Percentiles rank a stretch among this genome's conserved stretches.
Conservation (phyloP, 108 stramenopile genomes). For the Epithemia pelagica region DNA sequence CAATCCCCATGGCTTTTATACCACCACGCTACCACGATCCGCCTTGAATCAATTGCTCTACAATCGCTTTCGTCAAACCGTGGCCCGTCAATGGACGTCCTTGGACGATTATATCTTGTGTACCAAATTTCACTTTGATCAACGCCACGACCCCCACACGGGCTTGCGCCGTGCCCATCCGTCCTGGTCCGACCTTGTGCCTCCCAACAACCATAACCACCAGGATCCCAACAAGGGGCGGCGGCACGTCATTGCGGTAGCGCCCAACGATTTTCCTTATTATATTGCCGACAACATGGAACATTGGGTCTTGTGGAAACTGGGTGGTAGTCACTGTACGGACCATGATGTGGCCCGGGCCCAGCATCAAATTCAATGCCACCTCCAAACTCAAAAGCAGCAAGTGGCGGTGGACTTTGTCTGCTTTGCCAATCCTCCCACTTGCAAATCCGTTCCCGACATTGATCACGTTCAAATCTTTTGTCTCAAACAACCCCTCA, state of each 20-base stretch:
- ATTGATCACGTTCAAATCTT: conserved; percentile 54
- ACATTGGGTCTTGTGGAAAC: conserved; percentile 65
- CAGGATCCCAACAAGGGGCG: too few species aligned
- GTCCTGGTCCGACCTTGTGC: not conserved
- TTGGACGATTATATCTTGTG: not conserved
- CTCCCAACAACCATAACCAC: not conserved
- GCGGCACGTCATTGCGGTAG: too few species aligned
- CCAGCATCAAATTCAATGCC: not conserved
- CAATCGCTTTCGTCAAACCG: too few species aligned
- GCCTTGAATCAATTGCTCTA: too few species aligned
- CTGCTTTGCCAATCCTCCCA: conserved; percentile 49
- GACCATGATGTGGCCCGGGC: conserved; percentile 15
- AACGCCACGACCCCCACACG: not conserved
- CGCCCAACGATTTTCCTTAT: conserved; percentile 48
- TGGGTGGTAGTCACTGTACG: conserved; percentile 25
- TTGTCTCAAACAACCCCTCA: conserved; percentile 1
- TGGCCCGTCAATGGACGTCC: not conserved
- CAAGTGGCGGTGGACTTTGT: conserved; percentile 22
- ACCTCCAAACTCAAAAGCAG: not conserved
- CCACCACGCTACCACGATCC: not conserved
- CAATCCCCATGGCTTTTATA: not conserved
- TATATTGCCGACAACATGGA: conserved; percentile 34
- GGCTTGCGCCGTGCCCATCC: not conserved
- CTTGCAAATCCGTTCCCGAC: conserved; percentile 43
- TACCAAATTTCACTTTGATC: conserved; percentile 3